phyloP scores from a whole-genome alignment of 1,139 yeast species.

The Debaryomyces sp. region DNA sequence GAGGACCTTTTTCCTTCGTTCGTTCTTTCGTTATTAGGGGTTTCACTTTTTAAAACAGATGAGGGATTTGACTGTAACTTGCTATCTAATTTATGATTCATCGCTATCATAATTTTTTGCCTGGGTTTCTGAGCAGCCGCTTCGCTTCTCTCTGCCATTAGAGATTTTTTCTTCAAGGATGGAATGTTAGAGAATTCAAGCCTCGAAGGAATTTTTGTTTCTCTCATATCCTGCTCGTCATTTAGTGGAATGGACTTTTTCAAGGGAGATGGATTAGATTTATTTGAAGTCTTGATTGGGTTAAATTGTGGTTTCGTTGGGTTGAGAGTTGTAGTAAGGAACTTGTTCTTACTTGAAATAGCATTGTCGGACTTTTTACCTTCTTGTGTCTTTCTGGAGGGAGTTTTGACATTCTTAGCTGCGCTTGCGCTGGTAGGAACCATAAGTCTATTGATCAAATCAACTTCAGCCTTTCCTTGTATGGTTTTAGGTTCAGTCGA shows the following conservation, averaged over 20 bases:
- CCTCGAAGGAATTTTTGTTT: constrained; percentile 15
- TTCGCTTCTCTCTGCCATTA: constrained; percentile 35
- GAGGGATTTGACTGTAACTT: constrained; percentile 11
- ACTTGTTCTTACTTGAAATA: constrained; percentile 27
- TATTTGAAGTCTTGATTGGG: constrained; percentile 14
- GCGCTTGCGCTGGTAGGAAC: constrained; percentile 36
- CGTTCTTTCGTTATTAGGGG: neutral
- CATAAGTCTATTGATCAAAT: constrained; percentile 23
- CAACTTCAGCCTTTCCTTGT: constrained; percentile 13
- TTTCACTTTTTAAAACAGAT: neutral
- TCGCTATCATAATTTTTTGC: constrained; percentile 33
- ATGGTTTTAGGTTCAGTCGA: neutral
- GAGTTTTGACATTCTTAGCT: constrained; percentile 22
- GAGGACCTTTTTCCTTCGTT: neutral
- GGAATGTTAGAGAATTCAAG: constrained; percentile 23
- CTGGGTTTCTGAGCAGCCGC: constrained; percentile 31
- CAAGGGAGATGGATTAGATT: constrained; percentile 17
- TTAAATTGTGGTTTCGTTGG: constrained; percentile 25
- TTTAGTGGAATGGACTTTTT: constrained; percentile 7
- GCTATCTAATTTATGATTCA: constrained; percentile 26
- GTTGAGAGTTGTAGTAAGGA: constrained; percentile 40
- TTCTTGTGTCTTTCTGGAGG: constrained; percentile 13
- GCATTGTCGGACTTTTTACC: neutral
- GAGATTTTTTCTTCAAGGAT: constrained; percentile 31
- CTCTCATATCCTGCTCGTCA: constrained; percentile 14